phyloP scores from a whole-genome alignment of 768 basidiomycete genomes.

The Leucocoprinus birnbaumii region DNA sequence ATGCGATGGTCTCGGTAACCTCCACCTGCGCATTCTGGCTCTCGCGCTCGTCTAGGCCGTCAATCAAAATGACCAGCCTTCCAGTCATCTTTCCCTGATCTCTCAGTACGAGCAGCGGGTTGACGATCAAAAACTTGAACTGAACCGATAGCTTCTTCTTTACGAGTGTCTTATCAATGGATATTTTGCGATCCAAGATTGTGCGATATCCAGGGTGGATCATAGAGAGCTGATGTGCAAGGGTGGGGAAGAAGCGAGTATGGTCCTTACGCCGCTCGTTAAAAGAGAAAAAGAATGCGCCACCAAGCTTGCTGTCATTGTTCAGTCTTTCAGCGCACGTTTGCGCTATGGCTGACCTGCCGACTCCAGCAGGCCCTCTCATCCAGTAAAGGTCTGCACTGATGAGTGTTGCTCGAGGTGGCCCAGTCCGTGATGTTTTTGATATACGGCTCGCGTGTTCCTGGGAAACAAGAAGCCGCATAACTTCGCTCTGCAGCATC shows the following conservation, averaged over 20 bases:
- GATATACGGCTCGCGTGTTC: not conserved
- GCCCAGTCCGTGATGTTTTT: not conserved
- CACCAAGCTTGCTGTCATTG: not conserved
- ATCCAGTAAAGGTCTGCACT: not conserved
- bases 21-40: not conserved
- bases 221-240: constrained; percentile 8
- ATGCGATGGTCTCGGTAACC: constrained; percentile 4
- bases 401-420: not conserved
- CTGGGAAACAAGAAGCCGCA: not conserved
- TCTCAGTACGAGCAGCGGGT: not conserved
- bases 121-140: not conserved
- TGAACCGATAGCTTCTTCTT: not conserved
- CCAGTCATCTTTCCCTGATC: not conserved
- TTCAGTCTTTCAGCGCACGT: constrained; percentile 3
- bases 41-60: constrained; percentile 3
- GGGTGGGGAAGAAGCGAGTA: constrained; percentile 3
- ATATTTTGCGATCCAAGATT: not conserved
- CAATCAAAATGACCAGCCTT: not conserved
- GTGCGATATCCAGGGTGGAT: not conserved
- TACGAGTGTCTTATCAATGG: not conserved
- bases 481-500: not conserved
- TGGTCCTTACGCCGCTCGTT: not conserved
- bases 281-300: constrained; percentile 6
- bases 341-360: constrained; percentile 8
- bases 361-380: constrained; percentile 8